These are phyloP conservation scores for Leishmania lainsoni DNA, from an alignment of 208 protist species.

Conservation along the genomic window DNA sequence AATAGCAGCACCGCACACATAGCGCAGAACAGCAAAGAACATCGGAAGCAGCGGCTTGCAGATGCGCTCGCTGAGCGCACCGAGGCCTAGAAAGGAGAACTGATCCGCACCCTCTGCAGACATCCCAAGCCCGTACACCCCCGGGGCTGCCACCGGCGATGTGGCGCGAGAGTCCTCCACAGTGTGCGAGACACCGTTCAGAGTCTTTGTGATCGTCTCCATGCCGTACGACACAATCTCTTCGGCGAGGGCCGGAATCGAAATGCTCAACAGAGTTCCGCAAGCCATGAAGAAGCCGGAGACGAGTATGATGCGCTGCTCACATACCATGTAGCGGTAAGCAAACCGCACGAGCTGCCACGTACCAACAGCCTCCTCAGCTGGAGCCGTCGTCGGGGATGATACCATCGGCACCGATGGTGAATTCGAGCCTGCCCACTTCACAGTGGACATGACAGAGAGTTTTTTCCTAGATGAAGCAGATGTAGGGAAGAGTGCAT, in stretches of 20 bases:
- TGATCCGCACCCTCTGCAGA: not conserved
- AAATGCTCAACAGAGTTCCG: slow-evolving; percentile 43
- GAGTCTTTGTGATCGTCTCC: slow-evolving; percentile 6
- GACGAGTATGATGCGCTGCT: slow-evolving; percentile 35
- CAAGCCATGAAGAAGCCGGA: slow-evolving; percentile 44
- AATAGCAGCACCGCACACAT: not conserved
- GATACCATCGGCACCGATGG: not conserved
- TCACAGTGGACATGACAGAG: not conserved
- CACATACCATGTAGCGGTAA: slow-evolving; percentile 40
- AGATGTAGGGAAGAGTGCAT: not conserved
- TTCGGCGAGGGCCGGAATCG: slow-evolving; percentile 47
- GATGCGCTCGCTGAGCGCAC: slow-evolving; percentile 24
- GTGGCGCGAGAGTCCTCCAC: not conserved
- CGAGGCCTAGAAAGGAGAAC: slow-evolving; percentile 3
- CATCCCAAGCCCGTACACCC: not conserved
- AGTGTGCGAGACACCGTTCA: slow-evolving; percentile 1
- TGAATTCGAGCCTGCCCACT: not conserved
- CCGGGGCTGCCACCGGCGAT: not conserved
- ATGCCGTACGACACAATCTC: slow-evolving; percentile 52
- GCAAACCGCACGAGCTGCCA: slow-evolving; percentile 39
- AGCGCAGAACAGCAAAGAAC: slow-evolving; percentile 12
- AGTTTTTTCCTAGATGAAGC: not conserved
- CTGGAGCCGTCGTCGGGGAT: not conserved
- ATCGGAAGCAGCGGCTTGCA: slow-evolving; percentile 25
- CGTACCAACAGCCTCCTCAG: not conserved